A percentile compares a stretch with the other conserved stretches of the same genome.
phyloP scores from a whole-genome alignment of 164 flowering plant genomes.

The Magnolia officinalis region DNA sequence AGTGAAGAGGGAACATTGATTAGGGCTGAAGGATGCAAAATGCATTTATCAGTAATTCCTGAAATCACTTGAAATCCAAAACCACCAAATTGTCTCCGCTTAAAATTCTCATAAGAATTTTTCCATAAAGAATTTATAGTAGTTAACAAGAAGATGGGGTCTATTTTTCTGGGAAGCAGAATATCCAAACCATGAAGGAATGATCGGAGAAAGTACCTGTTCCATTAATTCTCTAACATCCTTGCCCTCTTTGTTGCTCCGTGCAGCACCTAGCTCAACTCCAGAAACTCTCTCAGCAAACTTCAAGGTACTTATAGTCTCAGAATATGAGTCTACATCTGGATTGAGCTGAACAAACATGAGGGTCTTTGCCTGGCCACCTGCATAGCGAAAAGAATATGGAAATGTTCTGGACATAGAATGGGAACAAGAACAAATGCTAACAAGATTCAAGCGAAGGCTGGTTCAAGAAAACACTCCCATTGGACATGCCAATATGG shows the following conservation, averaged over 20 bases:
- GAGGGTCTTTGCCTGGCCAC: conserved; percentile 96
- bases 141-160: neutral
- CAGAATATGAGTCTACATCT: conserved; percentile 65
- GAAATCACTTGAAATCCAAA: neutral
- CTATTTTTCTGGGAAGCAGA: neutral
- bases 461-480: neutral
- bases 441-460: neutral
- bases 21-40: neutral
- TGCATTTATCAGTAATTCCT: neutral
- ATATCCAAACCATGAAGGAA: neutral
- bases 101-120: neutral
- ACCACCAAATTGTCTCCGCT: neutral
- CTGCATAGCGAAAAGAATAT: conserved; percentile 29
- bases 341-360: conserved; percentile 99
- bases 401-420: neutral
- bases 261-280: conserved; percentile 93
- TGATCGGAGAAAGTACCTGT: conserved; percentile 46
- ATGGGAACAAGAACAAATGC: neutral
- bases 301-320: conserved; percentile 78
- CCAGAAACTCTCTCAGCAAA: conserved; percentile 99
- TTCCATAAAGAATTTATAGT: neutral
- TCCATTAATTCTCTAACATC: conserved; percentile 86
- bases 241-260: conserved; percentile 79
- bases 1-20: neutral
- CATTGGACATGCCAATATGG: neutral